Base-by-base conservation (phyloP, 2,329 filamentous ascomycete genomes). In the Phaeomoniella chlamydospora region DNA sequence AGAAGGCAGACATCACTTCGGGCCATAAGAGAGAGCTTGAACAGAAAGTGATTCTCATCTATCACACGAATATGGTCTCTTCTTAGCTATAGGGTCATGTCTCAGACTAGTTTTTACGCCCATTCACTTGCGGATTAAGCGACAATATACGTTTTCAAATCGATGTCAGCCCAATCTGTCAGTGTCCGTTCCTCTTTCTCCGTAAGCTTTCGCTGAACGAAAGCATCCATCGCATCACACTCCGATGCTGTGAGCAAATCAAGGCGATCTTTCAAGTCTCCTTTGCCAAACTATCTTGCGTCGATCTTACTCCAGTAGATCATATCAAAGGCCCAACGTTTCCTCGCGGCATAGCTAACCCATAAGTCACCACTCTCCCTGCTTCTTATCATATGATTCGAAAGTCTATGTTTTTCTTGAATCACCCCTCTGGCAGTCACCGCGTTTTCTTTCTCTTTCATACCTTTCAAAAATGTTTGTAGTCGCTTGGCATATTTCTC, bases 131-230 rank as follows among this genome's bases (percentile, higher is more conserved):
- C n/a, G n/a, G n/a, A n/a, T n/a, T n/a, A n/a, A n/a, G n/a, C n/a
- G n/a, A n/a, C n/a, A n/a, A n/a, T n/a, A n/a, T n/a, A n/a, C n/a
- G n/a, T n/a, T n/a, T n/a, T n/a, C n/a, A n/a, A n/a, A n/a, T n/a
- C n/a, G n/a, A n/a, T n/a, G n/a, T n/a, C n/a, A n/a, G n/a, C 60
- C 61, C 14, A 50, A 51, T 34, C 17, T 35, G 16, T 30, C 33
- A 5, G 15, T 38, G 2, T 46, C 64, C 15, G 65, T 68, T 40
- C 62, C 47, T 13, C 61, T 59, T 0, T 22, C 5, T 18, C 15
- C 18, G 52, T 58, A 4, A 29, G 10, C 13, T 29, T 29, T 13
- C 10, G 10, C 22, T 13, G 10, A 10, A 29, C 22, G 22, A 29
- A 29, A 10, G 10, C 13, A 10, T 29, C 22, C 22, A 29, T 29